Conservation (phyloP, 2,329 filamentous ascomycete genomes). For the Colletotrichum caudatum region DNA sequence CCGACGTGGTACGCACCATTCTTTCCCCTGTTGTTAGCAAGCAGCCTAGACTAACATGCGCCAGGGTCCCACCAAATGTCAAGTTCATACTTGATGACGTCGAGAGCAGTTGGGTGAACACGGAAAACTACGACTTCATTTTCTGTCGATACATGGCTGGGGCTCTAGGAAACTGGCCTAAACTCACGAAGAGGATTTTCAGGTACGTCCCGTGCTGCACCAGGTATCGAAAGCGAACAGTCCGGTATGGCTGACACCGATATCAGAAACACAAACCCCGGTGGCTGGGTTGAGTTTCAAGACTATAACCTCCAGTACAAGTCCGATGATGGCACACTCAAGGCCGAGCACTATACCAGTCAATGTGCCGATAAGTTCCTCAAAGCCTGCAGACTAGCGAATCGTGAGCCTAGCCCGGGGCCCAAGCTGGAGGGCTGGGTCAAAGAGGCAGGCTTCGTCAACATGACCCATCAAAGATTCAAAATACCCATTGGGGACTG, state of each 20-base stretch:
- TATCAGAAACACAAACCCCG: conserved; percentile 50
- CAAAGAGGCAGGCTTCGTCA: conserved; percentile 48
- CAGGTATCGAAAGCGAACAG: not conserved
- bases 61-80: conserved; percentile 70
- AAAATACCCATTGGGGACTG: conserved; percentile 54
- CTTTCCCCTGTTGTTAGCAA: no score
- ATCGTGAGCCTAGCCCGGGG: conserved; percentile 45
- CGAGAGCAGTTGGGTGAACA: conserved; percentile 60
- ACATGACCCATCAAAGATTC: conserved; percentile 49
- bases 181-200: conserved; percentile 14
- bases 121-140: conserved; percentile 51
- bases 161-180: conserved; percentile 24
- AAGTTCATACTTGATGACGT: conserved; percentile 75
- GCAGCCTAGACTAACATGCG: not conserved
- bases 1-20: conserved; percentile 9
- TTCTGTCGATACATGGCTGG: conserved; percentile 43
- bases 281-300: conserved; percentile 52
- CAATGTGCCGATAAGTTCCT: conserved; percentile 43
- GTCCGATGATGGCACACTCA: conserved; percentile 48
- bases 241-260: not conserved
- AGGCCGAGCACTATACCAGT: conserved; percentile 38
- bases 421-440: conserved; percentile 47
- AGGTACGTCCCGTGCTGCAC: not conserved
- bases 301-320: conserved; percentile 46
- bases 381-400: conserved; percentile 38